Percentiles rank a stretch among this genome's conserved stretches.
These are phyloP conservation scores for Spathaspora boniae DNA, from an alignment of 805 yeast species.

Conservation along the genomic window DNA sequence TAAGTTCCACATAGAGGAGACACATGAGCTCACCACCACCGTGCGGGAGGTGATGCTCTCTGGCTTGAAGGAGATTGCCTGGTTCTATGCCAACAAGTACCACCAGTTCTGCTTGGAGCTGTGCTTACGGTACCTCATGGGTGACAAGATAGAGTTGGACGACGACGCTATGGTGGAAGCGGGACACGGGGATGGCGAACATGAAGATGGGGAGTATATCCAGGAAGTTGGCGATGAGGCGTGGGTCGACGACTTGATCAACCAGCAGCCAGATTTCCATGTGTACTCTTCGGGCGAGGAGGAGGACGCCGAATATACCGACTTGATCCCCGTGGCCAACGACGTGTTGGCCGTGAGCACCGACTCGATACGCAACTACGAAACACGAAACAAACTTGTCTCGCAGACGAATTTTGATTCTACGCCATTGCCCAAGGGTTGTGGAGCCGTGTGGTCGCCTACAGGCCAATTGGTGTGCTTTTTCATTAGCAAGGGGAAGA, in stretches of 20 bases:
- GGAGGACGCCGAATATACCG: conserved; percentile 30
- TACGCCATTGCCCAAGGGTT: conserved; percentile 89
- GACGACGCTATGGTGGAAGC: conserved; percentile 28
- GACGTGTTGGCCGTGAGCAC: conserved; percentile 24
- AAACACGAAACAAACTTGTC: not conserved
- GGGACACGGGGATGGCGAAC: conserved; percentile 20
- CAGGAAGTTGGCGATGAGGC: conserved; percentile 38
- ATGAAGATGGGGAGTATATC: conserved; percentile 18
- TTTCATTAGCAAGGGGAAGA: conserved; percentile 51
- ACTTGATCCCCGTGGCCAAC: conserved; percentile 40
- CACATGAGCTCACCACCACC: conserved; percentile 56
- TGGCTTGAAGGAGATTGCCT: conserved; percentile 53
- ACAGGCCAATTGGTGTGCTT: conserved; percentile 80
- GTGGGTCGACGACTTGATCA: conserved; percentile 41
- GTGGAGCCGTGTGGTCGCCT: conserved; percentile 87
- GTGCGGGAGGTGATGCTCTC: conserved; percentile 49
- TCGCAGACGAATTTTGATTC: conserved; percentile 43
- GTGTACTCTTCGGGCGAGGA: conserved; percentile 22
- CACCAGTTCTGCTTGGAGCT: conserved; percentile 76
- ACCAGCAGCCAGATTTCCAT: conserved; percentile 30
- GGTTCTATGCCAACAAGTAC: conserved; percentile 48
- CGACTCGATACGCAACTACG: conserved; percentile 15
- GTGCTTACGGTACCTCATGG: conserved; percentile 71
- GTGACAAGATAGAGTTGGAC: conserved; percentile 59
- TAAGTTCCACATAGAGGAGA: conserved; percentile 69